phyloP scores from a whole-genome alignment of 1,139 yeast species.

The Martiniozyma asiatica region DNA sequence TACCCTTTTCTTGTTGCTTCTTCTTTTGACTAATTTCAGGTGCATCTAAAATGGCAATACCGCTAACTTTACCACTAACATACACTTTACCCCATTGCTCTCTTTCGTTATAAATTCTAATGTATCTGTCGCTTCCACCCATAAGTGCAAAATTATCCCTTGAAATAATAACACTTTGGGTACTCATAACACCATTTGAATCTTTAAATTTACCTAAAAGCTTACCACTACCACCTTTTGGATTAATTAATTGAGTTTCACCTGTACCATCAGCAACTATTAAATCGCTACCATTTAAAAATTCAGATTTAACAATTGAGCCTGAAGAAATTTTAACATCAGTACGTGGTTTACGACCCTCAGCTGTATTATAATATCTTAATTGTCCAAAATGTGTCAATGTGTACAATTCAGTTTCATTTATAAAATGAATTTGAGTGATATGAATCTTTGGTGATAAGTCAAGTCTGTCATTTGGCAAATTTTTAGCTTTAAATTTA shows the following conservation, averaged over 20 bases:
- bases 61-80: conserved; percentile 61
- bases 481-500: conserved; percentile 55
- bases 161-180: conserved; percentile 15
- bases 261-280: conserved; percentile 47
- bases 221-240: conserved; percentile 31
- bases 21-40: conserved; percentile 21
- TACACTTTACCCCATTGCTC: conserved; percentile 60
- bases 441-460: conserved; percentile 60
- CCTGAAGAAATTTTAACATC: conserved; percentile 38
- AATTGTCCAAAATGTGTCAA: conserved; percentile 63
- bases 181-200: conserved; percentile 29
- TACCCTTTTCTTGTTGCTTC: conserved; percentile 17
- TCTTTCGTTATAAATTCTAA: conserved; percentile 63
- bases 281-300: conserved; percentile 18
- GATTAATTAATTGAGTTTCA: conserved; percentile 35
- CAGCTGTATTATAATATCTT: conserved; percentile 46
- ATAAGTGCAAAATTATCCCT: conserved; percentile 29
- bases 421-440: conserved; percentile 33
- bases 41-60: conserved; percentile 40
- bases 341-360: conserved; percentile 46
- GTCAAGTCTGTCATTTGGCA: conserved; percentile 52
- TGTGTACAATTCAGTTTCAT: conserved; percentile 38
- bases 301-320: conserved; percentile 7
- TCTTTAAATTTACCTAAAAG: conserved; percentile 34
- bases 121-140: conserved; percentile 81